Percentiles rank a stretch among this genome's conserved stretches.
Evolutionary conservation across 768 basidiomycete species (phyloP).

Genomic region (Xerocomellus dryophilus): DNA sequence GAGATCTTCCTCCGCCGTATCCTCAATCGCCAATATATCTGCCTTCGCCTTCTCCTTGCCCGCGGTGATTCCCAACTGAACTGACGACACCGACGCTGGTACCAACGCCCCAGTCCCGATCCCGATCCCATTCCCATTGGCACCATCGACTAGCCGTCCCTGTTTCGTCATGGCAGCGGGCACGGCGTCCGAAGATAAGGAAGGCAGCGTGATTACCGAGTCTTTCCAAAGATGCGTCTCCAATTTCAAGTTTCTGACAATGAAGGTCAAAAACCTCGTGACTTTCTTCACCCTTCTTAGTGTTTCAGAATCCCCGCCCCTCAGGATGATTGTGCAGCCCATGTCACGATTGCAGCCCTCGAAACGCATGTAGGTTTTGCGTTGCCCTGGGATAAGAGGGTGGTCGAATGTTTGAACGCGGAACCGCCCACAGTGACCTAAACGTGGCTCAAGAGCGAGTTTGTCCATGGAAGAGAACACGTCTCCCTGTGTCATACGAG

Average conservation of each 20-base stretch:
- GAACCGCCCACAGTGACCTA: slow-evolving; percentile 86
- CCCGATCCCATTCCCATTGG: slow-evolving; percentile 21
- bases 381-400: slow-evolving; percentile 83
- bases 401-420: slow-evolving; percentile 94
- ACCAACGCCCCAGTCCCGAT: slow-evolving; percentile 11
- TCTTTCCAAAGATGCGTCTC: slow-evolving; percentile 95
- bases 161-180: slow-evolving; percentile 37
- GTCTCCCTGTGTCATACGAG: slow-evolving; percentile 94
- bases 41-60: slow-evolving; percentile 17
- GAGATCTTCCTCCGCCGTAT: slow-evolving; percentile 43
- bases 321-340: slow-evolving; percentile 90
- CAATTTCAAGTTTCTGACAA: slow-evolving; percentile 89
- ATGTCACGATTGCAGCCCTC: slow-evolving; percentile 92
- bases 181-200: slow-evolving; percentile 62
- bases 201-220: slow-evolving; percentile 72
- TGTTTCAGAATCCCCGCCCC: slow-evolving; percentile 81
- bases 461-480: slow-evolving; percentile 96
- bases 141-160: slow-evolving; percentile 25
- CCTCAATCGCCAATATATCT: slow-evolving; percentile 22
- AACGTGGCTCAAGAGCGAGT: slow-evolving; percentile 80
- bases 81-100: slow-evolving; percentile 25
- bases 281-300: slow-evolving; percentile 88
- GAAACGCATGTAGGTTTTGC: slow-evolving; percentile 98
- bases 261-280: slow-evolving; percentile 86
- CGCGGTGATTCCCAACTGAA: slow-evolving; percentile 19